These are phyloP conservation scores for Eremochloa ophiuroides DNA, from an alignment of 176 grass and related monocot genomes.

Conservation along the genomic window DNA sequence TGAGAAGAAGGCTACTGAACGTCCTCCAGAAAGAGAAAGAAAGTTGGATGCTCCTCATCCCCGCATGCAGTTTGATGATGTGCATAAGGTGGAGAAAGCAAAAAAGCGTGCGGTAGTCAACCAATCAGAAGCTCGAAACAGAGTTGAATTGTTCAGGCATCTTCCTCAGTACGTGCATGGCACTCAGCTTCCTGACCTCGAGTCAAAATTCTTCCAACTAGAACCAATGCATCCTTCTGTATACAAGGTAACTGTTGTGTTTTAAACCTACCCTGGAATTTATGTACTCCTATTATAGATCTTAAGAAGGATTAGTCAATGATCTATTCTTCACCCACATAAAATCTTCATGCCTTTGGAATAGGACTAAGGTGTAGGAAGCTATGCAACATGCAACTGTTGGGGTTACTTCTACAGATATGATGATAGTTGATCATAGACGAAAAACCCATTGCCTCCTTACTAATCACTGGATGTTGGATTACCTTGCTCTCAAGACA, in stretches of 20 bases:
- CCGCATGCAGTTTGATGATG: slow-evolving; percentile 96
- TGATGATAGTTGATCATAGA: background rate
- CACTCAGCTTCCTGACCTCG: slow-evolving; percentile 88
- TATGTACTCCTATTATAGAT: background rate
- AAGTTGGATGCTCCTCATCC: slow-evolving; percentile 92
- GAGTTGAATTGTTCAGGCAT: slow-evolving; percentile 89
- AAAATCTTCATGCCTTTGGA: background rate
- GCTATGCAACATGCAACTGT: background rate
- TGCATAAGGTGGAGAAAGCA: slow-evolving; percentile 72
- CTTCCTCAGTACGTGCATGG: slow-evolving; percentile 90
- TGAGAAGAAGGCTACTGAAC: slow-evolving; percentile 69
- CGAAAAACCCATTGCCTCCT: background rate
- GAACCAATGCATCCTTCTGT: slow-evolving; percentile 94
- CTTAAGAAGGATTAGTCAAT: slow-evolving; percentile 1
- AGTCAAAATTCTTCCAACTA: slow-evolving; percentile 93
- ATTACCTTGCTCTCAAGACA: background rate
- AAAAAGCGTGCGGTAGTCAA: slow-evolving; percentile 88
- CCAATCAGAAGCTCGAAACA: slow-evolving; percentile 77
- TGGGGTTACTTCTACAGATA: background rate
- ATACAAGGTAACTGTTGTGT: slow-evolving; percentile 58
- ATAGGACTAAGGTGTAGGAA: background rate
- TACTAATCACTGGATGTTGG: background rate
- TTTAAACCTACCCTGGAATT: background rate
- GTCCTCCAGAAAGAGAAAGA: slow-evolving; percentile 60
- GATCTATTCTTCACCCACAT: background rate